A percentile compares a stretch with the other conserved stretches of the same genome.
Evolutionary conservation across 768 basidiomycete species (phyloP).

Genomic region (Hebeloma cylindrosporum): DNA sequence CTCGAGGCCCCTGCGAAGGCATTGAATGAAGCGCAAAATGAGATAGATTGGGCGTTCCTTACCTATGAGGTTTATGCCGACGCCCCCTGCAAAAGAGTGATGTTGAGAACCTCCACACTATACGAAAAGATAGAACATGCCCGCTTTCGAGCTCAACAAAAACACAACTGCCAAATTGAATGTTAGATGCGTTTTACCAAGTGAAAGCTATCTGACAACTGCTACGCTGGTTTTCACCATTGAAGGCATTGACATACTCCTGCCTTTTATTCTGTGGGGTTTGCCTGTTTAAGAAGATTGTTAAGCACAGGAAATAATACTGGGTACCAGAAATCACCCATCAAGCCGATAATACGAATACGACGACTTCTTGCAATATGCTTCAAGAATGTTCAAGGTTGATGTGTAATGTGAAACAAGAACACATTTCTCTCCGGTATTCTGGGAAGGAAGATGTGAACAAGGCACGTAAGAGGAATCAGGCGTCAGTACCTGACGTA

Average conservation of each 20-base stretch:
- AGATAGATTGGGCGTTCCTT: constrained; percentile 1
- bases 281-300: constrained; percentile 43
- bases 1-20: constrained; percentile 65
- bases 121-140: constrained; percentile 24
- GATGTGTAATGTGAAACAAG: constrained; percentile 96
- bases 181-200: not conserved
- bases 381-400: constrained; percentile 89
- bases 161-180: constrained; percentile 65
- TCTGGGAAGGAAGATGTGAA: constrained; percentile 34
- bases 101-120: not conserved
- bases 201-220: constrained; percentile 54
- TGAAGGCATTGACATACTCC: constrained; percentile 87
- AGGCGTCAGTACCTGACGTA: constrained; percentile 50
- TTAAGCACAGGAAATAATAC: not conserved
- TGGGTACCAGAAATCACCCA: constrained; percentile 50
- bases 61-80: constrained; percentile 92
- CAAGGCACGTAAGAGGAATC: not conserved
- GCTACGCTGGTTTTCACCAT: constrained; percentile 67
- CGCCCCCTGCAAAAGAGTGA: constrained; percentile 57
- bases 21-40: constrained; percentile 1
- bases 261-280: constrained; percentile 77
- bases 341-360: constrained; percentile 88
- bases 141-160: constrained; percentile 89
- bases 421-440: constrained; percentile 91
- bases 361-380: constrained; percentile 70